A percentile compares a stretch with the other conserved stretches of the same genome.
Evolutionary conservation across 257 asterid species (phyloP).

Genomic region (Leonotis leonurus): DNA sequence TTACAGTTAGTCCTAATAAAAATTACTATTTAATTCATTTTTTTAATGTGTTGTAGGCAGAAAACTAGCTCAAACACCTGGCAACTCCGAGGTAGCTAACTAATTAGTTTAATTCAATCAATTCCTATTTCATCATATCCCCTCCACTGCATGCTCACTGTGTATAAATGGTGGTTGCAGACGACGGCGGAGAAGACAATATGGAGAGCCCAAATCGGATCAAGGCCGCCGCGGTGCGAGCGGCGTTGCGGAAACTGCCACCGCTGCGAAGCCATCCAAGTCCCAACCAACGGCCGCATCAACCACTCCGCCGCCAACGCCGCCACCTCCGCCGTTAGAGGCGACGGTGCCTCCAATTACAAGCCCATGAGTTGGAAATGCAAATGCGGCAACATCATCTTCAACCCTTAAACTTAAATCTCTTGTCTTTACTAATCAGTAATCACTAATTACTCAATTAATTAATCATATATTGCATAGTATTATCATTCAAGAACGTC

Average conservation of each 20-base stretch:
- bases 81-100: constrained; percentile 37
- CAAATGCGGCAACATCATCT: constrained; percentile 73
- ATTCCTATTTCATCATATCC: not conserved
- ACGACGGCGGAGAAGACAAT: constrained; percentile 6
- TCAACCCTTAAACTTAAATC: constrained; percentile 61
- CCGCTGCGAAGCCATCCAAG: constrained; percentile 83
- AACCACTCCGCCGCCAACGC: not conserved
- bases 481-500: too few species aligned
- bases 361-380: constrained; percentile 99
- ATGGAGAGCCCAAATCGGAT: constrained; percentile 54
- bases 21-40: not conserved
- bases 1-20: not conserved
- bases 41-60: constrained; percentile 40
- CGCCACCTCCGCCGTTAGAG: not conserved
- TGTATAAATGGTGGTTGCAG: not conserved
- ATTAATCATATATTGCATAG: too few species aligned
- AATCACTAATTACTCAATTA: too few species aligned
- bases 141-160: not conserved
- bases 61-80: constrained; percentile 15
- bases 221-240: constrained; percentile 80
- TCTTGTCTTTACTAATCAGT: too few species aligned
- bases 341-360: constrained; percentile 43
- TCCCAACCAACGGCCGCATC: constrained; percentile 38
- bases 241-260: constrained; percentile 50
- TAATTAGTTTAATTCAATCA: not conserved